Percentiles rank a stretch among this genome's conserved stretches.
phyloP scores from a whole-genome alignment of 2,329 filamentous ascomycete species.

The Aspergillus bombycis region DNA sequence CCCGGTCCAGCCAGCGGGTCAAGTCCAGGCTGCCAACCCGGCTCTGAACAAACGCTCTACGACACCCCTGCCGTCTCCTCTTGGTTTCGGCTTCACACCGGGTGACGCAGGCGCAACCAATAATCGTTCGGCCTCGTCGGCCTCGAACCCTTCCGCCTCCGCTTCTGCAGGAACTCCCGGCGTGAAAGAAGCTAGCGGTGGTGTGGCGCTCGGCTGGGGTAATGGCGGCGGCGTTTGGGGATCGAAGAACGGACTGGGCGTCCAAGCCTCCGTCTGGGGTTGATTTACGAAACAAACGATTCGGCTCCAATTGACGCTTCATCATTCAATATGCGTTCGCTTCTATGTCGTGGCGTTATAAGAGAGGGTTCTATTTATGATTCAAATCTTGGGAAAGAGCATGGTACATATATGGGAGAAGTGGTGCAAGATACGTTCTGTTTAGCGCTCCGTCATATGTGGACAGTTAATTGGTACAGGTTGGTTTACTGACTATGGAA shows the following conservation, averaged over 20 bases:
- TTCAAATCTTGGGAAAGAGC: conserved; percentile 30
- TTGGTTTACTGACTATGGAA: conserved; percentile 33
- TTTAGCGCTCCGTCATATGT: conserved; percentile 28
- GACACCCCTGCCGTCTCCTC: conserved; percentile 87
- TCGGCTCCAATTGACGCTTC: conserved; percentile 4
- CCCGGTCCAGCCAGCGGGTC: conserved; percentile 63
- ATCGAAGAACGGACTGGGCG: conserved; percentile 76
- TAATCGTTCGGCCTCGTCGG: conserved; percentile 60
- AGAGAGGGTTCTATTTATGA: conserved; percentile 24
- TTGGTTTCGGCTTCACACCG: conserved; percentile 71
- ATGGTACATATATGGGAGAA: conserved; percentile 37
- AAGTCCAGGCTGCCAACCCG: conserved; percentile 54
- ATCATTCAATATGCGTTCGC: conserved; percentile 23
- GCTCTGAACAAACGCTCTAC: conserved; percentile 79
- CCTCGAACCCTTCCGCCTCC: conserved; percentile 61
- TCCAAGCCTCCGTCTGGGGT: conserved; percentile 93
- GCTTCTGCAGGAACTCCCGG: conserved; percentile 39
- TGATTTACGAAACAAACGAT: conserved; percentile 48
- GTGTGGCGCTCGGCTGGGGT: conserved; percentile 69
- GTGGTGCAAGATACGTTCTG: conserved; percentile 26
- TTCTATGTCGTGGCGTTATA: conserved; percentile 33
- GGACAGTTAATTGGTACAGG: conserved; percentile 33
- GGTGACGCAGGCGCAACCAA: conserved; percentile 50
- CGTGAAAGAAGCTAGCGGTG: conserved; percentile 46
- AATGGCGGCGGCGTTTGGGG: conserved; percentile 84